Evolutionary conservation across 495 filamentous ascomycete species (phyloP), one percentile per base, ranked within the genome.

Genomic region (Hypoxylon trugodes): DNA sequence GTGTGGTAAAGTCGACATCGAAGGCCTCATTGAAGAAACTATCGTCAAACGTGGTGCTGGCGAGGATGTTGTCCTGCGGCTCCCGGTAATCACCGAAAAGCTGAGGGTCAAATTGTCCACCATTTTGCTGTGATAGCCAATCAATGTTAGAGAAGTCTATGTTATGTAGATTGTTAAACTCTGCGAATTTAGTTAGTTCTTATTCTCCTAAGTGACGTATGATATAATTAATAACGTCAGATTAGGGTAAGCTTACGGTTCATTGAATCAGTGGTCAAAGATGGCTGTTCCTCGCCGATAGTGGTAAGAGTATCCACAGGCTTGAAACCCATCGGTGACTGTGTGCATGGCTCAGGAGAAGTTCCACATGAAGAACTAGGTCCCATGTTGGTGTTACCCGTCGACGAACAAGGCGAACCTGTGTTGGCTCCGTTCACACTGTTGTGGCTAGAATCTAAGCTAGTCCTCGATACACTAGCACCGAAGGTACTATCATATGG

Each of bases 1-100:
- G 89, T 37, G 86, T 90, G 18, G 83, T 82, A 63, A 95, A 87
- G 57, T 96, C 92, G 10, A 87, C 73, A 15, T 91, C 86, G 74
- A 96, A 92, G 1, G 92, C 92, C 45, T 97, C 94, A 68, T 93
- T 89, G 76, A 96, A 95, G 79, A 95, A 96, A 53, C 85, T 87
- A 69, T 92, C 90, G 59, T 86, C 88, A 30, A 84, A 85, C 4
- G 83, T 70, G 6, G 89, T 79, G 21, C 65, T 79, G 13, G 81
- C 70, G 28, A 90, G 73, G 25, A 88, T 79, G 50, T 87, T 90
- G 55, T 91, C 90, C 65, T 96, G 91, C 4, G 90, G 88, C 68
- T 99, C 96, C 33, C 95, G 87, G 76, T 97, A 98, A 64, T 94
- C 92, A 47, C 89, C 90, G 74, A 98, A 99, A 1, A 98, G 82